Evolutionary conservation across 2,329 filamentous ascomycete genomes (phyloP), one percentile per base, ranked within the genome.

Genomic region (Aspergillus alliaceus): DNA sequence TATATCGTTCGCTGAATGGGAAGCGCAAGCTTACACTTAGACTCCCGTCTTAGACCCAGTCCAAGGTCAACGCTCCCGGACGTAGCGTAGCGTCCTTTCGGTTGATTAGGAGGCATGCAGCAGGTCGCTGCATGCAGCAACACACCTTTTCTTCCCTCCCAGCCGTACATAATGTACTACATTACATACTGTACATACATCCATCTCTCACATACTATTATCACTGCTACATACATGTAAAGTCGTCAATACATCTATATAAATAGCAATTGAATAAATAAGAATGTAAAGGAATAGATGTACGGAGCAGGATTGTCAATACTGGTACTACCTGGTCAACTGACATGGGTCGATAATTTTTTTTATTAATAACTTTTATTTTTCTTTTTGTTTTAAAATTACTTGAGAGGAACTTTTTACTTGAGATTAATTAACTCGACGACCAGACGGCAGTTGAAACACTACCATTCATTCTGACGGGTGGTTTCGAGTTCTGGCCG

Each of bases 401-500:
- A 31, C 9, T 48, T 32, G 15, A 6, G n/a, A 31, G 11, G n/a
- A 32, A 15, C 25, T 46, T 46, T 46, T 46, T 46, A 48, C 44
- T 48, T 27, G 27, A 48, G 9, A 29, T 29, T 35, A 57, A 35
- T 46, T 51, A 39, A 29, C 47, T 32, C 47, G 35, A 51, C 29
- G n/a, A 49, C 47, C 22, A 51, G 37, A 39, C 35, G 48, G 54
- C 47, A 52, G 50, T 53, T 62, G 60, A 60, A 60, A 62, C 60
- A 54, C 60, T 7, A 35, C 46, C 55, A 49, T 53, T 57, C 40
- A 53, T 51, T 56, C 42, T 57, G 57, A 62, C 55, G 59, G 57
- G 47, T 48, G 35, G 58, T 59, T 62, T 60, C 60, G 58, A 53
- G 60, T 60, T 62, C 60, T 60, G 47, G 59, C 54, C 60, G 39